Conservation (phyloP, 331 rosid genomes). For the Malus hybrid region DNA sequence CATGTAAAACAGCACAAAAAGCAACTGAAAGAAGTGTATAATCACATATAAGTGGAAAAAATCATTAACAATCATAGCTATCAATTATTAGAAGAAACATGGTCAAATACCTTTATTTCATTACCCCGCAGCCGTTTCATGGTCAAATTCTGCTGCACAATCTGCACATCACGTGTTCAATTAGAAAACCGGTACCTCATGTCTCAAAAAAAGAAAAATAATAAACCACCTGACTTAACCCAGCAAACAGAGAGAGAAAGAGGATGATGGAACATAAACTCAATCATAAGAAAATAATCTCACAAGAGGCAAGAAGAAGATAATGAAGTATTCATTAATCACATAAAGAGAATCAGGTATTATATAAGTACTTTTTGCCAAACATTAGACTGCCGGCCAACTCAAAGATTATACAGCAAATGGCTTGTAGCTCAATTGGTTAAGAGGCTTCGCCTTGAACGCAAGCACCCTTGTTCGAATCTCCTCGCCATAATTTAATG, state of each 20-base stretch:
- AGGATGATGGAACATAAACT: background rate
- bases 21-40: background rate
- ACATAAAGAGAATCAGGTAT: background rate
- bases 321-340: background rate
- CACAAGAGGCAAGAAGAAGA: background rate
- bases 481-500: too few species aligned
- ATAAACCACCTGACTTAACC: background rate
- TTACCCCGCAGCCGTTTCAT: constrained; percentile 82
- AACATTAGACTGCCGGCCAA: background rate
- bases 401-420: background rate
- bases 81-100: background rate
- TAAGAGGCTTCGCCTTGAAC: too few species aligned
- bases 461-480: too few species aligned
- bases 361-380: background rate
- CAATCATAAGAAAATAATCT: background rate
- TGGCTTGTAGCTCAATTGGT: too few species aligned
- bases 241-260: too few species aligned
- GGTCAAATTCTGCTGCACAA: constrained; percentile 63
- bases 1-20: background rate
- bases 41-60: background rate
- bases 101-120: constrained; percentile 76
- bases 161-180: constrained; percentile 41
- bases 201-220: background rate
- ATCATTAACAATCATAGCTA: background rate
- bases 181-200: background rate